phyloP scores from a whole-genome alignment of 805 yeast species.

The Hanseniaspora jakobsenii region DNA sequence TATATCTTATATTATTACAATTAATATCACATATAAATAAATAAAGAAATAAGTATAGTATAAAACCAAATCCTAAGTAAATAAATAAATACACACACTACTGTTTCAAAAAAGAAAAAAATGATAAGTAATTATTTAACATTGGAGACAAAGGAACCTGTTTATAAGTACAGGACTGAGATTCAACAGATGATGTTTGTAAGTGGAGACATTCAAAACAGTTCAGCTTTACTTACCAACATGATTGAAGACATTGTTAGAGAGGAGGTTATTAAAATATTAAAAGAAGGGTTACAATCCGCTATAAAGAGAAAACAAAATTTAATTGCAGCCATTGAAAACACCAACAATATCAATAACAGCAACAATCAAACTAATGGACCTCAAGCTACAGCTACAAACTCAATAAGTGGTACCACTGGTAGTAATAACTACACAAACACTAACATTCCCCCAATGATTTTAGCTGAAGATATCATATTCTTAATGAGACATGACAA shows the following conservation, averaged over 20 bases:
- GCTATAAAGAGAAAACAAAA: constrained; percentile 8
- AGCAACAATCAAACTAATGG: too few relatives aligned
- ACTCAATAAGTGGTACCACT: too few relatives aligned
- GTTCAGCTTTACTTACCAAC: constrained; percentile 85
- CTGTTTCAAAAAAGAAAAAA: constrained; percentile 17
- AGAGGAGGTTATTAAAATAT: constrained; percentile 83
- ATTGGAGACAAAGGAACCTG: constrained; percentile 29
- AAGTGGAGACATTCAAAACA: constrained; percentile 86
- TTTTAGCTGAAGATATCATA: constrained; percentile 85
- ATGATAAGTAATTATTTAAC: constrained; percentile 16
- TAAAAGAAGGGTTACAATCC: constrained; percentile 22
- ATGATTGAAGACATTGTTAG: constrained; percentile 89
- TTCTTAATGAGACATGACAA: constrained; percentile 83
- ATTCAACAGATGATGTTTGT: constrained; percentile 99
- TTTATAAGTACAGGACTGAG: constrained; percentile 71
- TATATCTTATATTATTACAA: too few relatives aligned
- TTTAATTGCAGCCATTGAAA: not conserved
- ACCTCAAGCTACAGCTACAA: too few relatives aligned
- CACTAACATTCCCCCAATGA: constrained; percentile 75
- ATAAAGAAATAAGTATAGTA: too few relatives aligned
- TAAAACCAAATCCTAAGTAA: not conserved
- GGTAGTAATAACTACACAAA: not conserved
- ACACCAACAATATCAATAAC: constrained; percentile 30
- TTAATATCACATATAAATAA: too few relatives aligned
- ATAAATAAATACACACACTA: constrained; percentile 18